Conservation (phyloP, 192 early-diverging fungal species). For the Gaertneriomyces sp. region DNA sequence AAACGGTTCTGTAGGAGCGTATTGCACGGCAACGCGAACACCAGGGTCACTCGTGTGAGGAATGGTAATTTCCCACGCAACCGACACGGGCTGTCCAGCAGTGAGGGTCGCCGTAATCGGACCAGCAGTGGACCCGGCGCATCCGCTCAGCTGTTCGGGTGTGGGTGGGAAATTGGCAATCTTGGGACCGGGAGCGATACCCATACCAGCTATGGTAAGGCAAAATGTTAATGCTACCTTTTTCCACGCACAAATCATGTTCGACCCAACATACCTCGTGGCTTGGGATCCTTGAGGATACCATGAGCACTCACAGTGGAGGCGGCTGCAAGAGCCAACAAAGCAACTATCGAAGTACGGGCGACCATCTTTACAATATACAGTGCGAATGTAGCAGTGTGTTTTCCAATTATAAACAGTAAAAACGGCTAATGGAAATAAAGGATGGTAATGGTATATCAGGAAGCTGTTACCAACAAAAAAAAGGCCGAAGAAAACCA, state of each 20-base stretch:
- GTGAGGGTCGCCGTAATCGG: conserved; percentile 26
- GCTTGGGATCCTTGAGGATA: conserved; percentile 22
- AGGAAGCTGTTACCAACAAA: no score
- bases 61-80: conserved; percentile 39
- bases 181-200: conserved; percentile 35
- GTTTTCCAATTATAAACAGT: no score
- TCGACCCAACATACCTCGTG: conserved; percentile 13
- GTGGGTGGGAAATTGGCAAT: conserved; percentile 39
- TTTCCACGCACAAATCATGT: conserved; percentile 13
- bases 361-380: conserved; percentile 1
- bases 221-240: no score
- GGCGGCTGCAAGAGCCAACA: conserved; percentile 6
- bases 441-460: no score
- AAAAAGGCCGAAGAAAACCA: no score
- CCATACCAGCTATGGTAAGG: conserved; percentile 27
- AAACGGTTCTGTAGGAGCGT: conserved; percentile 21
- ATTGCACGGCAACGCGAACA: conserved; percentile 36
- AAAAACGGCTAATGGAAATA: no score
- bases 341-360: neutral
- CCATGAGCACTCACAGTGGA: conserved; percentile 20
- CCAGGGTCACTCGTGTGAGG: conserved; percentile 34
- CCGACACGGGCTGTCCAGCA: conserved; percentile 23
- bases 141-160: conserved; percentile 30
- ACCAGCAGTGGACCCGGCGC: conserved; percentile 20
- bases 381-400: no score